Base-by-base conservation (phyloP, 1,284 basidiomycete species). In the Rhodotorula sp. region DNA sequence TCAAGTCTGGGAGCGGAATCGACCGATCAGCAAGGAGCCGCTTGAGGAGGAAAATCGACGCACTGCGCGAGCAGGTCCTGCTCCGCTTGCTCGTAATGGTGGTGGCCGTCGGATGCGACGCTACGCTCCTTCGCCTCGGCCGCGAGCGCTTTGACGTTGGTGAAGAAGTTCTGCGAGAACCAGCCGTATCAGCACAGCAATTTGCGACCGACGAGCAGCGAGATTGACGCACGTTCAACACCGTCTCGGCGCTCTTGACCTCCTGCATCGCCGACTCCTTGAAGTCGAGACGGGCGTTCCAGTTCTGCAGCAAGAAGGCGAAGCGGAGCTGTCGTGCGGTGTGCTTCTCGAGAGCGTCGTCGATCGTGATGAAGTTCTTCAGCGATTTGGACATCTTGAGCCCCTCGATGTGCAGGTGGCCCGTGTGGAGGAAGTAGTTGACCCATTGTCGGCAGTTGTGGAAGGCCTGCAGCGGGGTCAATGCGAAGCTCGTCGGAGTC, bases 311-410 rank as follows among this genome's bases (percentile, higher is more conserved):
- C 78, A 99, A 83, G 84, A 99, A 99, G 0, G 92, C 91, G 6
- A 99, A 84, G n/a, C 96, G 88, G 34, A 99, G 83, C 80, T 99
- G 95, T 19, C 96, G 86, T 7, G 96, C 86, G 3, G 90, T 86
- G 80, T 91, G 91, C 78, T 86, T 89, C 78, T 88, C 83, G 24
- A 99, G 82, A n/a, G 96, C 94, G 82, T 98, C 92, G 90, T 96
- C 91, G 76, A 99, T 96, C 11, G 95, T 96, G 78, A 99, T 98
- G 78, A 99, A 99, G 80, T 99, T 99, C 82, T 99, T 99, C 69
- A 99, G 83, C 13, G 93, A 96, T 82, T 99, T 99, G 83, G 91
- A 94, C 96, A 99, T 99, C 82, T 99, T 99, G 72, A 97, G 84
- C 27, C 96, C 96, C 80, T 98, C 94, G 77, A 99, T 99, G 81